Conservation (phyloP, 345 rosid species). For the Acer campestre region DNA sequence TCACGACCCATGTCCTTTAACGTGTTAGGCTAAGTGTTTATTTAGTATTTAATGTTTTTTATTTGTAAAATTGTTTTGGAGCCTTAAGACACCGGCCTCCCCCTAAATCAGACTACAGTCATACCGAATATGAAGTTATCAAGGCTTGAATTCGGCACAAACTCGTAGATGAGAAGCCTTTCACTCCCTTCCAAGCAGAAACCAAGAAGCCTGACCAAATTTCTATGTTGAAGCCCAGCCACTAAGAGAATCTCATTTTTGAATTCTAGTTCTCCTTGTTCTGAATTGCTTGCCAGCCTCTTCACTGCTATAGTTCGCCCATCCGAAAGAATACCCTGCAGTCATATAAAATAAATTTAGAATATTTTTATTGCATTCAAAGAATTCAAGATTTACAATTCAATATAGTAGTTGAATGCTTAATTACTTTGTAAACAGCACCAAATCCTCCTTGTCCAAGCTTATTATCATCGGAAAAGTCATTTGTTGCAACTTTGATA, state of each 20-base stretch:
- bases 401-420: background rate
- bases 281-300: constrained; percentile 38
- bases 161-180: constrained; percentile 48
- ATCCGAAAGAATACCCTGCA: constrained; percentile 40
- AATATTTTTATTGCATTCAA: background rate
- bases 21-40: too few relatives aligned
- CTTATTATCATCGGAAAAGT: constrained; percentile 45
- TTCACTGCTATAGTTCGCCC: constrained; percentile 51
- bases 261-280: constrained; percentile 50
- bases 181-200: constrained; percentile 44
- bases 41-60: too few relatives aligned
- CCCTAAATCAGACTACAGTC: background rate
- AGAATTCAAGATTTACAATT: background rate
- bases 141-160: constrained; percentile 47
- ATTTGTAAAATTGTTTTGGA: too few relatives aligned
- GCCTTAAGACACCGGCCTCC: too few relatives aligned
- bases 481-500: constrained; percentile 44
- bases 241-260: constrained; percentile 48
- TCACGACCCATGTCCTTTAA: too few relatives aligned
- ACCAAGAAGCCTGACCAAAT: constrained; percentile 44
- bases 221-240: constrained; percentile 57
- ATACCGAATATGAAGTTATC: constrained; percentile 44
- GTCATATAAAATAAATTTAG: background rate
- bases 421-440: constrained; percentile 47
- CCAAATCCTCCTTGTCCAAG: constrained; percentile 71